These are phyloP conservation scores for Withania somnifera DNA, from an alignment of 305 asterid species.

Conservation along the genomic window DNA sequence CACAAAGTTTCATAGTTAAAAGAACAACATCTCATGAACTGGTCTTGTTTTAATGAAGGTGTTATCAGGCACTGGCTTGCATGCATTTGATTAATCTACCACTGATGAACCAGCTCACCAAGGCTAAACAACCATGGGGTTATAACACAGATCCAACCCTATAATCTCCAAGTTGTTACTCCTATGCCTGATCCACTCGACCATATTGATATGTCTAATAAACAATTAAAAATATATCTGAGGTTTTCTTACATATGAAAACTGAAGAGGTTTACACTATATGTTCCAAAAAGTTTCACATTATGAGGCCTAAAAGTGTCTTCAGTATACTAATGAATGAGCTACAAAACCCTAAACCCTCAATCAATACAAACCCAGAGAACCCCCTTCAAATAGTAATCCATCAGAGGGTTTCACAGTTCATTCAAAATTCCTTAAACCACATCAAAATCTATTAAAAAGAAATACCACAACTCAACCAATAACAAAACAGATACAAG, in stretches of 20 bases:
- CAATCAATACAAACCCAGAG: neutral
- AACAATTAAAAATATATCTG: neutral
- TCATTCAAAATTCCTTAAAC: neutral
- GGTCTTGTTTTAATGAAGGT: neutral
- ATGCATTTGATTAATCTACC: neutral
- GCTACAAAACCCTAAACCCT: neutral
- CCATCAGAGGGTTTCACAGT: neutral
- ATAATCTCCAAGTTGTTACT: neutral
- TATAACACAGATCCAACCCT: neutral
- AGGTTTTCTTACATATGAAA: neutral
- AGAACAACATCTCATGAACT: neutral
- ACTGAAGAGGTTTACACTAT: neutral
- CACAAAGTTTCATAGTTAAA: neutral
- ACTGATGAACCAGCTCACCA: neutral
- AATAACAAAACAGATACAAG: slow-evolving; percentile 5
- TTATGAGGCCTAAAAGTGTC: slow-evolving; percentile 71
- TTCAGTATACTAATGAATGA: neutral
- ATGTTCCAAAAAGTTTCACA: slow-evolving; percentile 84
- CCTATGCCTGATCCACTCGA: neutral
- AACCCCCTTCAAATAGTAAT: neutral
- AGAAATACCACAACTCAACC: neutral
- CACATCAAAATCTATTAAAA: neutral
- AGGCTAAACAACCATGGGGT: neutral
- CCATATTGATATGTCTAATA: neutral
- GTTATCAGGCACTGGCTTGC: neutral